These are phyloP conservation scores for Ajuga chamaepitys DNA, from an alignment of 257 asterid genomes.

Conservation along the genomic window DNA sequence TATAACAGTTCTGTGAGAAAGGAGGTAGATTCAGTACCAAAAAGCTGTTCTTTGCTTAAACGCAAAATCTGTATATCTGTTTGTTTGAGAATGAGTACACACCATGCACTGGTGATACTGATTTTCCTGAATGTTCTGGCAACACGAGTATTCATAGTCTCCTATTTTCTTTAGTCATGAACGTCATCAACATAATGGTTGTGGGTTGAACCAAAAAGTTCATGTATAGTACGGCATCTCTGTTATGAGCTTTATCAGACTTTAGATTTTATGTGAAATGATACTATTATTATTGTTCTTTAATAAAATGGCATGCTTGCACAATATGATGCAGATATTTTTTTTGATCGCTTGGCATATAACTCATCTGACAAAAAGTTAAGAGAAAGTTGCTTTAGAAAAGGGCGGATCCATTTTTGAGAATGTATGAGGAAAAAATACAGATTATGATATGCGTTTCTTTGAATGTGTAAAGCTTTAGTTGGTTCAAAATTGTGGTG, in stretches of 20 bases:
- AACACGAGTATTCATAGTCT: not conserved
- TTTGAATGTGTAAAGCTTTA: not conserved
- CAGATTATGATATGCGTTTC: not conserved
- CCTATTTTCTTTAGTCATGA: not conserved
- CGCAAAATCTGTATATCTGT: not conserved
- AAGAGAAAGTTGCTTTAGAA: not conserved
- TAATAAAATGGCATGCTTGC: not conserved
- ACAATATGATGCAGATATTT: not conserved
- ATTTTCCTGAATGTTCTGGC: not conserved
- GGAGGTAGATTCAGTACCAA: not conserved
- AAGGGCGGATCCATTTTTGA: not conserved
- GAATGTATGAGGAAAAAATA: not conserved
- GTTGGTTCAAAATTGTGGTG: not conserved
- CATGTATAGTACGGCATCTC: not conserved
- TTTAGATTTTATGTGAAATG: not conserved
- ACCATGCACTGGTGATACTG: not conserved
- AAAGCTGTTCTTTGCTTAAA: not conserved
- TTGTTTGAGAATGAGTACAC: not conserved
- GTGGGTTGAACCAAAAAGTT: not conserved
- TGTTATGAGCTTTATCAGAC: not conserved
- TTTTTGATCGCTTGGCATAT: not conserved
- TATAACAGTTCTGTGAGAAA: not conserved
- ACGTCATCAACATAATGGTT: not conserved
- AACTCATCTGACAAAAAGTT: not conserved
- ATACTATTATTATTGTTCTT: too few relatives aligned